Base-by-base conservation (phyloP, 371 early-diverging fungal species). In the Sporodiniella umbellata region DNA sequence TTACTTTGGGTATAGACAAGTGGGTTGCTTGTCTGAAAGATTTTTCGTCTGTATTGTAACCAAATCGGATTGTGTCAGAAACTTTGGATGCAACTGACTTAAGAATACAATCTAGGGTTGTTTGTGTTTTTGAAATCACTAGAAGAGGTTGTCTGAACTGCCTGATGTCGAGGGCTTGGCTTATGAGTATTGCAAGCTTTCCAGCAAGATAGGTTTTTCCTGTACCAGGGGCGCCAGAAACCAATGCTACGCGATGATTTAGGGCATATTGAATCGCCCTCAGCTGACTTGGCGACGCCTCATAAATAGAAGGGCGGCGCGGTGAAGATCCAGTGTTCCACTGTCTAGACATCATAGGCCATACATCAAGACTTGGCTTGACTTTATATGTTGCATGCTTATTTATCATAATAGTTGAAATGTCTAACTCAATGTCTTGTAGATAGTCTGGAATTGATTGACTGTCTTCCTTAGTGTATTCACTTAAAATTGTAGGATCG, bases 181-280 rank as follows among this genome's bases (percentile, higher is more conserved):
- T 59, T 10, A 61, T 45, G 10, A 75, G 19, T 19, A 58, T 44
- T 1, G 64, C 57, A 2, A 75, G 18, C 44, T 75, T 75, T 30
- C 45, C 31, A 0, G 66, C 67, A 28, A 75, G 37, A 46, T 43
- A 65, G 0, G 75, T 72, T 30, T 75, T 75, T 0, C 75, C 75
- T 7, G 75, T 67, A 7, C 75, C 75, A 31, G 70, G 51, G 4
- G 58, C 53, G 0, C 75, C 75, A 0, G 70, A 49, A 11, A 75
- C 62, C 0, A 63, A 55, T 14, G 72, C 55, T 11, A 75, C 49
- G 1, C 64, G 62, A 44, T 75, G 66, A 0, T 54, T 56, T 18
- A 75, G n/a, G 0, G 64, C 69, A 49, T 63, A 53, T 21, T 68
- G 54, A 2, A 67, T 19, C 2, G 75, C 72, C 1, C 49, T 54